Evolutionary conservation across 805 yeast species (phyloP).

Genomic region (Myxozyma sirexii): DNA sequence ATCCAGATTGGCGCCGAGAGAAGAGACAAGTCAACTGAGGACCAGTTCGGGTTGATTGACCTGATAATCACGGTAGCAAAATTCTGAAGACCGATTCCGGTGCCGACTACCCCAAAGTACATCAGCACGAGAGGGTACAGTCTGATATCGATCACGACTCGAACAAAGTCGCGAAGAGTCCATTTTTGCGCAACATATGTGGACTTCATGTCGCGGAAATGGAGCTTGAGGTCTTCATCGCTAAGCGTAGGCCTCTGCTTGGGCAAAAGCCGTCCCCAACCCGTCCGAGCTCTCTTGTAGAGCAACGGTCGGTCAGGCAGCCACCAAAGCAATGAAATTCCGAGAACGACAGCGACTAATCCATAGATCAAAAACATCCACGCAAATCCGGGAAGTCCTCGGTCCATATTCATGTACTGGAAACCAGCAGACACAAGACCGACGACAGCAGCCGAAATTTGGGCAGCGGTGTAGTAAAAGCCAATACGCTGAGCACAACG

Average conservation of each 20-base stretch:
- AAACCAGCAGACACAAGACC: conserved; percentile 87
- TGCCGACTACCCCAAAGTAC: conserved; percentile 92
- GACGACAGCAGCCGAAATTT: conserved; percentile 84
- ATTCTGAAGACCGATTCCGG: conserved; percentile 84
- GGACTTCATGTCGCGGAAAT: conserved; percentile 43
- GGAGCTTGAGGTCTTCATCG: conserved; percentile 56
- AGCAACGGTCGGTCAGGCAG: conserved; percentile 72
- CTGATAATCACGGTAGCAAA: conserved; percentile 78
- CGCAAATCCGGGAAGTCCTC: conserved; percentile 80
- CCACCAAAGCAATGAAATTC: conserved; percentile 75
- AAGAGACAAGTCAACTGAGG: conserved; percentile 70
- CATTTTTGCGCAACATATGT: conserved; percentile 46
- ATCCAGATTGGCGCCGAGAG: conserved; percentile 90
- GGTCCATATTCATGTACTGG: conserved; percentile 73
- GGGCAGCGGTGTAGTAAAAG: conserved; percentile 89
- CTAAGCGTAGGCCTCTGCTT: conserved; percentile 51
- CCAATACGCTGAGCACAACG: conserved; percentile 80
- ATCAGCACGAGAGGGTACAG: conserved; percentile 80
- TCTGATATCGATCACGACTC: conserved; percentile 62
- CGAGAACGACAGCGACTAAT: conserved; percentile 62
- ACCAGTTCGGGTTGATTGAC: conserved; percentile 61
- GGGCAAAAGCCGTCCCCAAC: conserved; percentile 32
- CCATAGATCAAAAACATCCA: conserved; percentile 86
- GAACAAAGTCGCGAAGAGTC: conserved; percentile 60
- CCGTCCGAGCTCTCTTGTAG: conserved; percentile 27